Conservation (phyloP, 2,329 filamentous ascomycete genomes). For the Microdochium trichocladiopsis region DNA sequence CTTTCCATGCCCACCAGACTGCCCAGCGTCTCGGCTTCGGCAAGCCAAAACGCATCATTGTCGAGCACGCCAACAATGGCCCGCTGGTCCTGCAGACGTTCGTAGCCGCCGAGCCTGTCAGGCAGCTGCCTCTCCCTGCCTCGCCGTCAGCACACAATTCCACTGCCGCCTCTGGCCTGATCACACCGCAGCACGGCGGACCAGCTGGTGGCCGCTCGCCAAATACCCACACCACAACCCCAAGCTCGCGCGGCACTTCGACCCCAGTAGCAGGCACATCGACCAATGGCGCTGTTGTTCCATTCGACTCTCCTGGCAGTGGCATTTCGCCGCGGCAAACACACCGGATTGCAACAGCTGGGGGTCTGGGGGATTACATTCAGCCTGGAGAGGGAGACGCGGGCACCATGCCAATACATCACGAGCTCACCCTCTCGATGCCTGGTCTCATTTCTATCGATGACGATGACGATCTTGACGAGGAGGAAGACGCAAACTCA, state of each 20-base stretch:
- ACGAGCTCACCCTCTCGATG: not conserved
- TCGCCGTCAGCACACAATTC: not conserved
- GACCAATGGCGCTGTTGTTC: not conserved
- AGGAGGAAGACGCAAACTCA: conserved; percentile 15
- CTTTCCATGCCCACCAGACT: conserved; percentile 45
- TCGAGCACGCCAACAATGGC: conserved; percentile 39
- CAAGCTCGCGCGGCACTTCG: not conserved
- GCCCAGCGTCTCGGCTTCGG: conserved; percentile 46
- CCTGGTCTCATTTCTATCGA: not conserved
- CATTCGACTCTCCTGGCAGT: not conserved
- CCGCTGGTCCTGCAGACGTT: conserved; percentile 24
- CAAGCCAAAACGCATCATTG: conserved; percentile 47
- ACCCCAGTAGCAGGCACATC: not conserved
- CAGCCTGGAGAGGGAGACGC: not conserved
- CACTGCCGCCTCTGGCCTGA: not conserved
- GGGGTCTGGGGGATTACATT: not conserved
- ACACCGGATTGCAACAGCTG: not conserved
- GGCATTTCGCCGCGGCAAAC: not conserved
- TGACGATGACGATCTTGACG: conserved; percentile 6
- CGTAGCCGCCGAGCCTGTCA: conserved; percentile 6
- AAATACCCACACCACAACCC: not conserved
- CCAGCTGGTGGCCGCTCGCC: not conserved
- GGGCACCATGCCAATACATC: not conserved
- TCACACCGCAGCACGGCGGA: not conserved
- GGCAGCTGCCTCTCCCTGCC: not conserved